Base-by-base conservation (phyloP, 257 asterid genomes). In the Handroanthus guayacan region DNA sequence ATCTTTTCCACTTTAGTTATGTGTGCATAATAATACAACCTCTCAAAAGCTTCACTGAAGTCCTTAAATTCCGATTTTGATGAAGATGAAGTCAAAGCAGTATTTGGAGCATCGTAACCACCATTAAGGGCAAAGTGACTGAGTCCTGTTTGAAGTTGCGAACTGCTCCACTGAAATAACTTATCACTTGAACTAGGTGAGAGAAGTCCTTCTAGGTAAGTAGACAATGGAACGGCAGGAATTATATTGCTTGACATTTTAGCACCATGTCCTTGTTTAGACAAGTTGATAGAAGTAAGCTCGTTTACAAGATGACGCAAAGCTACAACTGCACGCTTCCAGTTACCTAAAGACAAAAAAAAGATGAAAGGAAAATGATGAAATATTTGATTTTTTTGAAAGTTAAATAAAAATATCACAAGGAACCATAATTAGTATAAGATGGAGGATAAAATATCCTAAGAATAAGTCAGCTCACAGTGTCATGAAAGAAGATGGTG, bases 281-380 rank as follows among this genome's bases (percentile, higher is more conserved):
- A 81, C 67, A 69, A 67, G 62, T 76, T 82, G 69, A 70, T 64
- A 76, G 89, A 84, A 72, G 81, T 69, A 75, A 91, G 80, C 77
- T 85, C 85, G 82, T 88, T 82, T 20, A 70, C 83, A 61, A 95
- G 94, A 83, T 90, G 94, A 77, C 88, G 87, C 87, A 95, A 75
- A 83, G 95, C 97, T 80, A 89, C 82, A 78, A 83, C 71, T 62
- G 98, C 91, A 57, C 98, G 97, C 80, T 83, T 89, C 93, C 94
- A 95, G 81, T 93, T 88, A 74, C 98, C 99, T 93, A 82, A 52
- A 71, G 67, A 83, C 82, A 83, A 68, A 75, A 71, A 45, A 44
- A 75, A 47, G 62, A 20, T 64, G 41, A 69, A 71, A 10, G 44
- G 3, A 71, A 45, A 50, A 37, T 37, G 64, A 66, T 44, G 43